phyloP scores from a whole-genome alignment of 176 grass and related monocot species.

The Eleusine coracana region DNA sequence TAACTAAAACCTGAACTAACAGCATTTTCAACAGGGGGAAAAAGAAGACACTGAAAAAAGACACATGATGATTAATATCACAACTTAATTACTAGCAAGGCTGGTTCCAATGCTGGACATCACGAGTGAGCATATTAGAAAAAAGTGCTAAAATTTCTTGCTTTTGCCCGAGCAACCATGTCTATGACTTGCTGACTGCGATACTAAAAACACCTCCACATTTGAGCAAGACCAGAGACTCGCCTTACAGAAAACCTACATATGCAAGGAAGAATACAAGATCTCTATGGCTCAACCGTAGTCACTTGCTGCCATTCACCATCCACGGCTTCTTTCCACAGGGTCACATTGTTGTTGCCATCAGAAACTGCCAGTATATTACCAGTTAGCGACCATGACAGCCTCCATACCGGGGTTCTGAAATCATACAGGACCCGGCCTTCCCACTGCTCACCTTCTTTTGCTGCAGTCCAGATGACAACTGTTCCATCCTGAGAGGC shows the following conservation, averaged over 20 bases:
- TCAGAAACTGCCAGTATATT: slow-evolving; percentile 76
- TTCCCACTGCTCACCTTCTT: slow-evolving; percentile 79
- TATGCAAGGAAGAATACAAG: background rate
- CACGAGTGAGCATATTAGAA: background rate
- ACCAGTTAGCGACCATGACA: slow-evolving; percentile 72
- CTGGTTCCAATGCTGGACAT: background rate
- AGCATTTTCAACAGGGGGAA: background rate
- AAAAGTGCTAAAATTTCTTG: slow-evolving; percentile 10
- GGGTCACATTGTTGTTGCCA: slow-evolving; percentile 68
- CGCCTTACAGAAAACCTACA: slow-evolving; percentile 13
- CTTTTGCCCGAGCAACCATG: background rate
- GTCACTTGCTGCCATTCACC: slow-evolving; percentile 82
- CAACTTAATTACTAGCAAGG: background rate
- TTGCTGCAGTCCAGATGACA: slow-evolving; percentile 68
- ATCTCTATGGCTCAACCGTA: slow-evolving; percentile 61
- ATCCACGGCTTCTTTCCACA: slow-evolving; percentile 73
- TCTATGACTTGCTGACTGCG: background rate
- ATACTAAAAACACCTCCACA: background rate
- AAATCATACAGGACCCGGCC: slow-evolving; percentile 69
- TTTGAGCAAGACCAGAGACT: background rate
- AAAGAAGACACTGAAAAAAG: background rate
- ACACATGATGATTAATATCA: background rate
- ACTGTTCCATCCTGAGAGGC: slow-evolving; percentile 86
- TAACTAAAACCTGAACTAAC: background rate
- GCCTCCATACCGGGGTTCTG: slow-evolving; percentile 68